Percentiles rank a stretch among this genome's conserved stretches.
Evolutionary conservation across 164 flowering plant species (phyloP).

Genomic region (Tinospora cordifolia): DNA sequence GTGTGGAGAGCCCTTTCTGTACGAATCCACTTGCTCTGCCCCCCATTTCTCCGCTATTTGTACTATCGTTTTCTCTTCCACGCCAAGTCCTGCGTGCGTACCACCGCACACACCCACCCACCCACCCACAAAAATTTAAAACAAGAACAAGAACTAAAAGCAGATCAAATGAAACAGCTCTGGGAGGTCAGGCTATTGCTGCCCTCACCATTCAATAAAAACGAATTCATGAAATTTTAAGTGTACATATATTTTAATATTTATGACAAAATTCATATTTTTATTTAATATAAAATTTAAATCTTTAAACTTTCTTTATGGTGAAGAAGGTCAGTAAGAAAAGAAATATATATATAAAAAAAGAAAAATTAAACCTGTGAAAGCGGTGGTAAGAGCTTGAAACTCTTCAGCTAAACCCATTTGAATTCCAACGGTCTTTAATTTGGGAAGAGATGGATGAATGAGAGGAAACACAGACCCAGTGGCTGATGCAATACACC

Average conservation of each 20-base stretch:
- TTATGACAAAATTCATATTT: no score
- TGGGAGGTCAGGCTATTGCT: no score
- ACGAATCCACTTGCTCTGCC: constrained; percentile 40
- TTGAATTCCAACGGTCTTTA: background rate
- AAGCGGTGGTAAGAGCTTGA: constrained; percentile 43
- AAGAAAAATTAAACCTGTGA: constrained; percentile 39
- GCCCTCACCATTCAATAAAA: no score
- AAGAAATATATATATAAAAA: no score
- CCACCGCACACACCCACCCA: background rate
- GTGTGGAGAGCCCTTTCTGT: constrained; percentile 36
- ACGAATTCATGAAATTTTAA: no score
- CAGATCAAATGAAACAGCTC: background rate
- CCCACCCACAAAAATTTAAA: background rate
- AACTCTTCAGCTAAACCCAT: constrained; percentile 34
- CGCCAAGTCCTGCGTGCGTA: constrained; percentile 53
- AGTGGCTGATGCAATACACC: no score
- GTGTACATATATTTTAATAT: no score
- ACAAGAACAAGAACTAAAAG: constrained; percentile 1
- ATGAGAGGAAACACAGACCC: no score
- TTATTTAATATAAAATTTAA: no score
- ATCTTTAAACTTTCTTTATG: no score
- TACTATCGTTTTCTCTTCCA: constrained; percentile 60
- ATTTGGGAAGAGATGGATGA: background rate
- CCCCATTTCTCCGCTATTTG: constrained; percentile 47
- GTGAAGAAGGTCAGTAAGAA: no score